Evolutionary conservation across 78 protist genomes (phyloP).

Genomic region (Dictyostelium capitatum): DNA sequence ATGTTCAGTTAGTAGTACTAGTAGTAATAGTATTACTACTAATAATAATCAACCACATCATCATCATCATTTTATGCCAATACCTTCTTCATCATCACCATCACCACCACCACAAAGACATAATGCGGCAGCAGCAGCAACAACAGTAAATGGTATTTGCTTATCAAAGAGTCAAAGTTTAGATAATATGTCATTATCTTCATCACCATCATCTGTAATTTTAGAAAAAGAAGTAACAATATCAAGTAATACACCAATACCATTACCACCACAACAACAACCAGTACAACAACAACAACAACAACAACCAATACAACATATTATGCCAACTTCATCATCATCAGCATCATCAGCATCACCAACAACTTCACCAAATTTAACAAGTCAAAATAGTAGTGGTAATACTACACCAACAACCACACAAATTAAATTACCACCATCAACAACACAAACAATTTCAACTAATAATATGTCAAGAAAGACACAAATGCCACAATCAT

Average conservation of each 20-base stretch:
- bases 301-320: neutral
- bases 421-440: neutral
- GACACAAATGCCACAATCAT: neutral
- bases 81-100: neutral
- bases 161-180: slow-evolving; percentile 17
- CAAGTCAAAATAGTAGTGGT: neutral
- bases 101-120: neutral
- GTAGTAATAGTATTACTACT: too few species aligned
- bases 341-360: neutral
- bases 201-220: neutral
- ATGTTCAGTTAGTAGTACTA: neutral
- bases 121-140: neutral
- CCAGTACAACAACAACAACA: neutral
- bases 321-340: slow-evolving; percentile 9
- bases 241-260: slow-evolving; percentile 11
- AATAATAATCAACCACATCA: too few species aligned
- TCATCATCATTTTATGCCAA: neutral
- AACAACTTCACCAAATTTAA: neutral
- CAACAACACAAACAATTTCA: neutral
- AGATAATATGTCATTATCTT: neutral
- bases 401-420: slow-evolving; percentile 7
- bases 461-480: neutral
- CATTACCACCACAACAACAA: slow-evolving; percentile 19
- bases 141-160: neutral
- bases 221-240: neutral